Percentiles rank a stretch among this genome's conserved stretches.
phyloP scores from a whole-genome alignment of 2,329 filamentous ascomycete genomes.

The Aspergillus clavatus region DNA sequence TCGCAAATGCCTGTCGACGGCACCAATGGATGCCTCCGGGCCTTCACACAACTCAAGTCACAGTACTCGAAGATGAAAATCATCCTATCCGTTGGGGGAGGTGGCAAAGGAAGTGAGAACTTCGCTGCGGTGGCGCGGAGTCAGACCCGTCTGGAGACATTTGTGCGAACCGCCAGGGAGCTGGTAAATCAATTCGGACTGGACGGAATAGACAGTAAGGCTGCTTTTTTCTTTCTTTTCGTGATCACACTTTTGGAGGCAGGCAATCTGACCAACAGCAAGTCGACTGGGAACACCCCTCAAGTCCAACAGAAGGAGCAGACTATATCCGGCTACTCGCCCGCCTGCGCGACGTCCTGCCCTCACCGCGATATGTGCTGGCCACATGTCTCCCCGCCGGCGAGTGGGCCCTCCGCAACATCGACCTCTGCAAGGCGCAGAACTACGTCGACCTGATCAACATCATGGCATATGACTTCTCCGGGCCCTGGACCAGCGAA shows the following conservation, averaged over 20 bases:
- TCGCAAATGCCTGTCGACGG: conserved; percentile 67
- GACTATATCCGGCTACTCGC: conserved; percentile 68
- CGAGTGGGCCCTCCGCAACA: conserved; percentile 61
- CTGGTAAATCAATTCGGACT: conserved; percentile 67
- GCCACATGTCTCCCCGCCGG: conserved; percentile 68
- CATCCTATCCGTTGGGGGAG: conserved; percentile 73
- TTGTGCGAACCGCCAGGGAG: conserved; percentile 62
- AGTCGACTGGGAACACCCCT: conserved; percentile 79
- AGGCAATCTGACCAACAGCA: too few species aligned
- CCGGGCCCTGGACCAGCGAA: conserved; percentile 62
- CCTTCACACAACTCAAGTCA: conserved; percentile 67
- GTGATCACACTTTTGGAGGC: too few species aligned
- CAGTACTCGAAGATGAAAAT: conserved; percentile 66
- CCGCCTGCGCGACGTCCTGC: conserved; percentile 62
- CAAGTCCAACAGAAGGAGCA: conserved; percentile 59
- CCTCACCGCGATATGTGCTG: conserved; percentile 63
- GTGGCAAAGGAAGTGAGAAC: conserved; percentile 56
- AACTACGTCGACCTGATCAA: conserved; percentile 70
- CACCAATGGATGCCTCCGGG: conserved; percentile 64
- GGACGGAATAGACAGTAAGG: conserved; percentile 71
- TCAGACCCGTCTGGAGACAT: conserved; percentile 59
- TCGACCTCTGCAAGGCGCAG: conserved; percentile 60
- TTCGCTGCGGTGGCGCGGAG: conserved; percentile 64
- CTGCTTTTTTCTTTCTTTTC: not conserved
- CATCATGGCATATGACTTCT: conserved; percentile 76